Conservation (phyloP, 441 rosid species). For the Erodium trifolium region DNA sequence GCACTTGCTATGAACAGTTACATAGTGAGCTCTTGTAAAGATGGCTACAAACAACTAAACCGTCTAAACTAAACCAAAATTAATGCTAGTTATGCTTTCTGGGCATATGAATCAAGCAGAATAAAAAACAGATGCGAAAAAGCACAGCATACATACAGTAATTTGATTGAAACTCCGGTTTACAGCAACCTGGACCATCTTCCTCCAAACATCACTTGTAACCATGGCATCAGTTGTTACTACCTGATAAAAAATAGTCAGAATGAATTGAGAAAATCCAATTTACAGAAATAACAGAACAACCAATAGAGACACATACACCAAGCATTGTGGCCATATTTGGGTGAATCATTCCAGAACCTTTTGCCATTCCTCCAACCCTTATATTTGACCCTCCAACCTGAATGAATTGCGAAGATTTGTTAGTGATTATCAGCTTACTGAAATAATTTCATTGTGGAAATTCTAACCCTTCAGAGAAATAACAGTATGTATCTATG, state of each 20-base stretch:
- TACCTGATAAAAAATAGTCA: conserved; percentile 43
- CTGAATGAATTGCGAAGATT: conserved; percentile 32
- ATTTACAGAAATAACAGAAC: conserved; percentile 11
- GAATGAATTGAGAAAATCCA: conserved; percentile 11
- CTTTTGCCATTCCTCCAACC: conserved; percentile 96
- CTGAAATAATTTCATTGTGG: neutral
- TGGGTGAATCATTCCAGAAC: conserved; percentile 99
- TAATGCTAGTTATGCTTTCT: neutral
- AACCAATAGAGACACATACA: conserved; percentile 37
- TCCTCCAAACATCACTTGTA: conserved; percentile 79
- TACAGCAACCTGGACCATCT: conserved; percentile 78
- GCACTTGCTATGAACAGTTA: neutral
- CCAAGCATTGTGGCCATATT: conserved; percentile 98
- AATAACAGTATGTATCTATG: neutral
- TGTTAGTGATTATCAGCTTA: neutral
- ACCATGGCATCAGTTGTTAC: conserved; percentile 82
- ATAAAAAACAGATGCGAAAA: conserved; percentile 6
- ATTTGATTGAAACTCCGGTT: conserved; percentile 94
- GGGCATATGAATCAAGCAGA: neutral
- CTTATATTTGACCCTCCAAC: conserved; percentile 56
- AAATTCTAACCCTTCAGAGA: conserved; percentile 4
- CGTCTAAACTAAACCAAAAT: neutral
- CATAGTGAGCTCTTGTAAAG: neutral
- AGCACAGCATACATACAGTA: conserved; percentile 48
- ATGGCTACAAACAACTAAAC: no score